Evolutionary conservation across 2,329 filamentous ascomycete genomes (phyloP).

Genomic region (Aspergillus sp.): DNA sequence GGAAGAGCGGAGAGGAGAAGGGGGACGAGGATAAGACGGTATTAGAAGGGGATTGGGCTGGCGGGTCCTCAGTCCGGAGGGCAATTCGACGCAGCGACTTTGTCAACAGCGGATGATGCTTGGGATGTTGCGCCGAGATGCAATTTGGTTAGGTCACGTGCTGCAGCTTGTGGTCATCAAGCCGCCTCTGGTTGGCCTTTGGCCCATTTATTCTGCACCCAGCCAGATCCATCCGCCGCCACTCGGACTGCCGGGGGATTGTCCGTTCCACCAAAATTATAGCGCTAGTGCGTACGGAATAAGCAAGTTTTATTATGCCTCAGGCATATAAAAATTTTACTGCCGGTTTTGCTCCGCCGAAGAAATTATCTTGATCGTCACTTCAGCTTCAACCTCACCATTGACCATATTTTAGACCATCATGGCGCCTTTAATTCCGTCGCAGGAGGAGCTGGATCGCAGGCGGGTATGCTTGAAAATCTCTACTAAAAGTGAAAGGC

Average conservation of each 20-base stretch:
- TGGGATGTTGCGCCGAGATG: slow-evolving; percentile 25
- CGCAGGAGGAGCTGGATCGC: slow-evolving; percentile 37
- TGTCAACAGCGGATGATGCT: slow-evolving; percentile 23
- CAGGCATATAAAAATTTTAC: slow-evolving; percentile 19
- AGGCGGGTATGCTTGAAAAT: slow-evolving; percentile 31
- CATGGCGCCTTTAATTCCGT: slow-evolving; percentile 39
- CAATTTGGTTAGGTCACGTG: slow-evolving; percentile 32
- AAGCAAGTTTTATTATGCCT: slow-evolving; percentile 18
- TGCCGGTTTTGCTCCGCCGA: slow-evolving; percentile 14
- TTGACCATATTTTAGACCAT: slow-evolving; percentile 12
- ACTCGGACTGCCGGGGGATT: neutral
- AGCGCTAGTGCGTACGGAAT: slow-evolving; percentile 9
- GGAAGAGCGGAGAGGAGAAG: slow-evolving; percentile 13
- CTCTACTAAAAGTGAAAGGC: neutral
- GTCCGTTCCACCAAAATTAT: neutral
- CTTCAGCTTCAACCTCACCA: slow-evolving; percentile 15
- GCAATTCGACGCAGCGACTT: slow-evolving; percentile 28
- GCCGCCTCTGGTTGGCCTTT: slow-evolving; percentile 26
- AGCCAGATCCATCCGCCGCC: neutral
- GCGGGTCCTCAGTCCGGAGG: slow-evolving; percentile 29
- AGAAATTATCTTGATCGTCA: slow-evolving; percentile 30
- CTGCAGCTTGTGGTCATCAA: slow-evolving; percentile 30
- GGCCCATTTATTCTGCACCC: slow-evolving; percentile 12
- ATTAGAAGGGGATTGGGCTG: slow-evolving; percentile 12
- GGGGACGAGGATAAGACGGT: slow-evolving; percentile 7